Evolutionary conservation across 495 filamentous ascomycete genomes (phyloP).

Genomic region (Neurospora sp.): DNA sequence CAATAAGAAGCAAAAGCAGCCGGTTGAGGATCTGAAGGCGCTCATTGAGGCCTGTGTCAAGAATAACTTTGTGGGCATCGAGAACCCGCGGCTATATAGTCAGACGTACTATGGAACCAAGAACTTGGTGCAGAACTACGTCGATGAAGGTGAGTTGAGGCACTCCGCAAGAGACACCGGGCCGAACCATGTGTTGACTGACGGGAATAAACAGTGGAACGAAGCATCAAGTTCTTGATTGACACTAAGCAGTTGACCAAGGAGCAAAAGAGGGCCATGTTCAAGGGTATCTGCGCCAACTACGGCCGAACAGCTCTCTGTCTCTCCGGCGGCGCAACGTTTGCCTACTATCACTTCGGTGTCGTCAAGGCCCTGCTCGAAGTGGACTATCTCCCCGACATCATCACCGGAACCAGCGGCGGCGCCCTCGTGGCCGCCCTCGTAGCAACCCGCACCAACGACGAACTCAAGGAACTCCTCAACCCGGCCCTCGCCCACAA

Average conservation of each 20-base stretch:
- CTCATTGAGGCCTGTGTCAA: slow-evolving; percentile 87
- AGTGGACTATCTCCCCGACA: slow-evolving; percentile 73
- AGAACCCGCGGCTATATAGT: slow-evolving; percentile 86
- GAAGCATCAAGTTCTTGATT: slow-evolving; percentile 54
- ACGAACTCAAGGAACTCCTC: slow-evolving; percentile 75
- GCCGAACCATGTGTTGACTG: slow-evolving; percentile 17
- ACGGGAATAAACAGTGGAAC: slow-evolving; percentile 34
- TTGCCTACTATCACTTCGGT: slow-evolving; percentile 96
- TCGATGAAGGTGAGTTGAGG: slow-evolving; percentile 58
- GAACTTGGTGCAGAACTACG: slow-evolving; percentile 74
- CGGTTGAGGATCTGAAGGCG: slow-evolving; percentile 58
- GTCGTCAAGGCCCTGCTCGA: slow-evolving; percentile 86
- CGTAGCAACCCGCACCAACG: slow-evolving; percentile 80
- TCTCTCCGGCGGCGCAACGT: slow-evolving; percentile 86
- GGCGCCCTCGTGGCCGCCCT: slow-evolving; percentile 86
- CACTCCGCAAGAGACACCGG: neutral
- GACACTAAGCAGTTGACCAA: slow-evolving; percentile 52
- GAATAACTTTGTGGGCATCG: slow-evolving; percentile 93
- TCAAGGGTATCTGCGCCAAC: slow-evolving; percentile 82
- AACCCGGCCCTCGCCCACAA: slow-evolving; percentile 75
- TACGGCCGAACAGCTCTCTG: slow-evolving; percentile 89
- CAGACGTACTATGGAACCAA: slow-evolving; percentile 97
- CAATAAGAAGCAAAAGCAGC: slow-evolving; percentile 28
- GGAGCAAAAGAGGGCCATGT: slow-evolving; percentile 71
- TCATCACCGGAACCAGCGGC: slow-evolving; percentile 92